Conservation (phyloP, 768 basidiomycete genomes). For the Rhodotorula paludigena region DNA sequence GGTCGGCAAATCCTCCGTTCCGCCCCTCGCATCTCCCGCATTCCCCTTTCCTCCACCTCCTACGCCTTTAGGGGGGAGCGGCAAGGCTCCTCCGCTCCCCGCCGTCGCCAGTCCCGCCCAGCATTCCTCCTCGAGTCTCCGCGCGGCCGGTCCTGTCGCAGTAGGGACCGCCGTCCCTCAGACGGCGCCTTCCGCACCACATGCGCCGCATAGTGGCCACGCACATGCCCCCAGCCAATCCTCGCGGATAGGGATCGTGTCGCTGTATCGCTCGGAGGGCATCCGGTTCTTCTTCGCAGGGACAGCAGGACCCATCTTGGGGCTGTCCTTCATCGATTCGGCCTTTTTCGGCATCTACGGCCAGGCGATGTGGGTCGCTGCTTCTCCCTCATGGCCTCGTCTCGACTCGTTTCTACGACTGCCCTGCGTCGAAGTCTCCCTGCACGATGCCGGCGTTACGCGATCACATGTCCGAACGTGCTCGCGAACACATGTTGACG, state of each 20-base stretch:
- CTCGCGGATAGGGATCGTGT: constrained; percentile 6
- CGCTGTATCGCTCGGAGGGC: constrained; percentile 34
- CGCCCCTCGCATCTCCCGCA: constrained; percentile 6
- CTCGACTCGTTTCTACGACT: not conserved
- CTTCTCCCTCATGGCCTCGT: not conserved
- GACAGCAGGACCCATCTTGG: constrained; percentile 38
- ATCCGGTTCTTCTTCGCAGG: constrained; percentile 38
- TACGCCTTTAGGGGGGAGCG: not conserved
- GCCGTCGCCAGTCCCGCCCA: not conserved
- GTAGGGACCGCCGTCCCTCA: not conserved
- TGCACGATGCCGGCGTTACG: not conserved
- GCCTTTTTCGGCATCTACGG: constrained; percentile 41
- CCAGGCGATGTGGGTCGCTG: constrained; percentile 25
- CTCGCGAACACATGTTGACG: not conserved
- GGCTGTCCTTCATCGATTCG: constrained; percentile 36
- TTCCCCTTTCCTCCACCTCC: constrained; percentile 18
- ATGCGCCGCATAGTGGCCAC: too few species aligned
- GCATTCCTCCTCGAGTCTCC: constrained; percentile 3
- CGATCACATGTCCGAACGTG: too few species aligned
- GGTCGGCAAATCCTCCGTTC: constrained; percentile 30
- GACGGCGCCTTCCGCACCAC: not conserved
- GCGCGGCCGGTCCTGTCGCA: not conserved
- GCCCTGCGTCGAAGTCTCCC: too few species aligned
- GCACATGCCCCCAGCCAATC: not conserved
- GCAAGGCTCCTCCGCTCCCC: not conserved